Conservation (phyloP, 208 protist genomes). For the Novymonas esmeraldas region DNA sequence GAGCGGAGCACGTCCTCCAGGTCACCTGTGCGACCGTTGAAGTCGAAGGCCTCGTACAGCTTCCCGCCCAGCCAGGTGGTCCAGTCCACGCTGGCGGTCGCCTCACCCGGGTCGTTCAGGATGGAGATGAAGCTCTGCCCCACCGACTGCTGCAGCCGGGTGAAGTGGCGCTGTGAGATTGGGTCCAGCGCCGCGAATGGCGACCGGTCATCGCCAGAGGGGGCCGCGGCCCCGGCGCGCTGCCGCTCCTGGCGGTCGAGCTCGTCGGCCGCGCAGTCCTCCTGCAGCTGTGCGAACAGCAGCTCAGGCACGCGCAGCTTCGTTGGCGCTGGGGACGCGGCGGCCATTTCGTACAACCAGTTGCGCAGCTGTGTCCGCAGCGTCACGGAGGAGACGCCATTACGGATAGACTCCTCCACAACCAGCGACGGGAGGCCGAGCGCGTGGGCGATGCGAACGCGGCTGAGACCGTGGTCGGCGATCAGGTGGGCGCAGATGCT, state of each 20-base stretch:
- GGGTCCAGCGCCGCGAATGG: slow-evolving; percentile 65
- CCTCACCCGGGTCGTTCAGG: slow-evolving; percentile 75
- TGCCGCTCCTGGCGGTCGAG: slow-evolving; percentile 9
- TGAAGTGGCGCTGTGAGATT: slow-evolving; percentile 74
- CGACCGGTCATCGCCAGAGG: slow-evolving; percentile 30
- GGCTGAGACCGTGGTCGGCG: slow-evolving; percentile 42
- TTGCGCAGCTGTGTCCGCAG: slow-evolving; percentile 62
- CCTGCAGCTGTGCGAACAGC: slow-evolving; percentile 42
- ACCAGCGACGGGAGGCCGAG: slow-evolving; percentile 70
- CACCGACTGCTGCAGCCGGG: slow-evolving; percentile 62
- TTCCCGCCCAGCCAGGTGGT: slow-evolving; percentile 70
- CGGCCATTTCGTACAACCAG: slow-evolving; percentile 57
- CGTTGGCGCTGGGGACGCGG: slow-evolving; percentile 3
- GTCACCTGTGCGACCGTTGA: slow-evolving; percentile 27
- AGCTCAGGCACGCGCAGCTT: slow-evolving; percentile 35
- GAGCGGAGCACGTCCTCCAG: slow-evolving; percentile 30
- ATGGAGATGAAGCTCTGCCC: slow-evolving; percentile 93
- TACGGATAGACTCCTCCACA: slow-evolving; percentile 79
- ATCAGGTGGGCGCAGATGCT: slow-evolving; percentile 76
- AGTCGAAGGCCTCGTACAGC: slow-evolving; percentile 73
- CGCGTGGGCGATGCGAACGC: slow-evolving; percentile 38
- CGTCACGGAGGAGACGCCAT: slow-evolving; percentile 59
- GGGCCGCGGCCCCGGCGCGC: slow-evolving; percentile 3
- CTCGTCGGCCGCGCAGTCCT: slow-evolving; percentile 42
- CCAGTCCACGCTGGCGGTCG: slow-evolving; percentile 45